These are phyloP conservation scores for Apiospora marii DNA, from an alignment of 2,329 filamentous ascomycete genomes.

Conservation along the genomic window DNA sequence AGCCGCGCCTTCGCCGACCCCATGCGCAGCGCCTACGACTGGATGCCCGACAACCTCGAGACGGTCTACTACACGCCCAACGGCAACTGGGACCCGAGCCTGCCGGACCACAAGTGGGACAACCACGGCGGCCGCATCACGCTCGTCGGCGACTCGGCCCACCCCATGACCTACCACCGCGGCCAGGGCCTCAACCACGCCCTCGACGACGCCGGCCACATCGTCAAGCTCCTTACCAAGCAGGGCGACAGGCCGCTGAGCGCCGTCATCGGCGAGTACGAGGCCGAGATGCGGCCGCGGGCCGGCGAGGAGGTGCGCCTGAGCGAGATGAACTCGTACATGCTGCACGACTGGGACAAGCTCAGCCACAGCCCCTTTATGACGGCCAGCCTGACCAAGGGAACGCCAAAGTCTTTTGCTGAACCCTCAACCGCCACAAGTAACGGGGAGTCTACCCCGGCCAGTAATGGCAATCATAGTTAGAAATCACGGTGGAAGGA, in stretches of 20 bases:
- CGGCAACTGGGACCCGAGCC: conserved; percentile 42
- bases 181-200: conserved; percentile 59
- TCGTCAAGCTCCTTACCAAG: conserved; percentile 43
- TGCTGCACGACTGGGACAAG: conserved; percentile 53
- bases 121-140: conserved; percentile 42
- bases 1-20: conserved; percentile 50
- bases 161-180: conserved; percentile 49
- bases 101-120: conserved; percentile 42
- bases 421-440: neutral
- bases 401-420: conserved; percentile 26
- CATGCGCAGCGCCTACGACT: conserved; percentile 50
- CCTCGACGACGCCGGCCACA: conserved; percentile 50
- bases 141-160: conserved; percentile 45
- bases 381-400: conserved; percentile 33
- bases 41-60: conserved; percentile 40
- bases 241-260: conserved; percentile 31
- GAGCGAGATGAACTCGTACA: conserved; percentile 51
- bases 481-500: neutral
- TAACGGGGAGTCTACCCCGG: neutral
- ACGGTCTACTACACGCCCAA: conserved; percentile 40
- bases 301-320: conserved; percentile 52
- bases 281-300: conserved; percentile 54
- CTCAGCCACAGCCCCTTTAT: conserved; percentile 42
- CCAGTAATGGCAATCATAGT: neutral
- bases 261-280: conserved; percentile 47